Evolutionary conservation across 2,329 filamentous ascomycete species (phyloP).

Genomic region (Aspergillus ochraceoroseus): DNA sequence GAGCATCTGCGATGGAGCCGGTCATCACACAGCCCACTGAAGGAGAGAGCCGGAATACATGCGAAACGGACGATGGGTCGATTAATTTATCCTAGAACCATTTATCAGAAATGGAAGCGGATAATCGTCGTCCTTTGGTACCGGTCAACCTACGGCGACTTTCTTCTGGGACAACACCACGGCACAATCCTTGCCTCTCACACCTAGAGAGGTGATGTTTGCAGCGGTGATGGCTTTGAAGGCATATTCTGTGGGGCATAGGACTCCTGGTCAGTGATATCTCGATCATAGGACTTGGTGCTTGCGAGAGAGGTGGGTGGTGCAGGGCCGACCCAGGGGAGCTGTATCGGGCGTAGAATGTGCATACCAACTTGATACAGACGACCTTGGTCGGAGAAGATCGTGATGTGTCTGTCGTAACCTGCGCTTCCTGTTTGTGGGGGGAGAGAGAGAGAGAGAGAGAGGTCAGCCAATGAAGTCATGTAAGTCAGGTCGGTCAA

Average conservation of each 20-base stretch:
- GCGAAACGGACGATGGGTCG: constrained; percentile 91
- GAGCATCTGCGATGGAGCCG: constrained; percentile 93
- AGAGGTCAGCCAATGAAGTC: constrained; percentile 30
- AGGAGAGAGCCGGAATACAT: constrained; percentile 94
- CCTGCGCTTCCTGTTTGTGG: constrained; percentile 71
- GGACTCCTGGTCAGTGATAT: constrained; percentile 24
- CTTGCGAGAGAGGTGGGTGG: constrained; percentile 18
- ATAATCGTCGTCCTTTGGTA: too few relatives aligned
- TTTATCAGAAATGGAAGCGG: background rate
- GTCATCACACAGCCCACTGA: constrained; percentile 98
- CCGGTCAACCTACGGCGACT: constrained; percentile 73
- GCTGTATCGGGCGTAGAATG: background rate
- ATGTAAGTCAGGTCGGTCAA: constrained; percentile 18
- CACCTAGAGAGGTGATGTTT: constrained; percentile 96
- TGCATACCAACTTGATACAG: constrained; percentile 93
- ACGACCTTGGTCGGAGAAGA: constrained; percentile 97
- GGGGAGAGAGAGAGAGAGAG: too few relatives aligned
- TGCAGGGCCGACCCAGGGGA: background rate
- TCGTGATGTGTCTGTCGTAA: constrained; percentile 98
- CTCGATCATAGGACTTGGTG: constrained; percentile 11
- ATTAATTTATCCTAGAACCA: constrained; percentile 86
- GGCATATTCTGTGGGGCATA: constrained; percentile 75
- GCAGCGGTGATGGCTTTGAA: constrained; percentile 99
- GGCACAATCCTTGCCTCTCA: constrained; percentile 93
- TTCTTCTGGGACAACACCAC: constrained; percentile 99